These are phyloP conservation scores for Neofusicoccum sp. DNA, from an alignment of 2,329 filamentous ascomycete genomes.

Conservation along the genomic window DNA sequence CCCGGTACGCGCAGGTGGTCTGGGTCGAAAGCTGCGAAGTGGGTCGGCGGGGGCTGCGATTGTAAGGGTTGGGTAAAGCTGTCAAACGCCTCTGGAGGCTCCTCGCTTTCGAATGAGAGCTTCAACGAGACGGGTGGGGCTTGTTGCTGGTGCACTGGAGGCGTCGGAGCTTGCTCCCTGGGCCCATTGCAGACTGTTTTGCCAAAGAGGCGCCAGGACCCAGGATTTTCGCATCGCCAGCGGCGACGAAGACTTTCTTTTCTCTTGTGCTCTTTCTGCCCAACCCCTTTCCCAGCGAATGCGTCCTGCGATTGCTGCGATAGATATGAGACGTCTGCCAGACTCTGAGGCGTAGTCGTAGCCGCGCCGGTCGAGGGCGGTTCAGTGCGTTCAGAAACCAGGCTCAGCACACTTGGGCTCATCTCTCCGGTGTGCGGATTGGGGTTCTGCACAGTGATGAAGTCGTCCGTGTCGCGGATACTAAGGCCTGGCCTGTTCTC, in stretches of 20 bases:
- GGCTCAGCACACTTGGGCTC: slow-evolving; percentile 5
- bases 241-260: too few relatives aligned
- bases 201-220: not conserved
- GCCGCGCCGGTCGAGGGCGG: not conserved
- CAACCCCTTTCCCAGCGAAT: not conserved
- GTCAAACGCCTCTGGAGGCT: slow-evolving; percentile 2
- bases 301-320: too few relatives aligned
- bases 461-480: slow-evolving; percentile 15
- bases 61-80: not conserved
- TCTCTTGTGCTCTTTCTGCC: not conserved
- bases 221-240: too few relatives aligned
- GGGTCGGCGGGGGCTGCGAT: not conserved
- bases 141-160: not conserved
- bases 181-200: not conserved
- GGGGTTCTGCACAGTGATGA: slow-evolving; percentile 10
- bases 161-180: not conserved
- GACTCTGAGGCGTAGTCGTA: not conserved
- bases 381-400: not conserved
- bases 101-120: not conserved
- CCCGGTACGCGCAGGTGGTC: slow-evolving; percentile 12
- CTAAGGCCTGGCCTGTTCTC: not conserved
- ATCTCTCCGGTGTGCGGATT: slow-evolving; percentile 17
- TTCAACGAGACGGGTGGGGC: not conserved
- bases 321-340: not conserved
- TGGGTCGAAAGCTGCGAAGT: slow-evolving; percentile 14